These are phyloP conservation scores for Oryza glumipatula DNA, from an alignment of 176 grass and related monocot species.

Conservation along the genomic window DNA sequence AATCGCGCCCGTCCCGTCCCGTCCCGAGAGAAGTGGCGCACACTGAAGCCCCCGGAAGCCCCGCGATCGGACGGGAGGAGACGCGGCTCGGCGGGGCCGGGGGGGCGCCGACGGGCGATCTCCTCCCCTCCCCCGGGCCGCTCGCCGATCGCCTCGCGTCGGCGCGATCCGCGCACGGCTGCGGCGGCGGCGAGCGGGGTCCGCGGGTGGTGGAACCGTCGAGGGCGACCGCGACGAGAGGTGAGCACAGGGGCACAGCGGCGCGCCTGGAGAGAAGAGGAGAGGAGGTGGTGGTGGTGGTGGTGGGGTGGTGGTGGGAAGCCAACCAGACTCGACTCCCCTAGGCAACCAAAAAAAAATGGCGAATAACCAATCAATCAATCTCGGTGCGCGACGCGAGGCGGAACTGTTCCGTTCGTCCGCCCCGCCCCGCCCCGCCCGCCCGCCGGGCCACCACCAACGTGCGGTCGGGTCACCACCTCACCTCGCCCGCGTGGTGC, in stretches of 20 bases:
- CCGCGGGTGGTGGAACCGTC: neutral
- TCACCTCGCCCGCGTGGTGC: slow-evolving; percentile 19
- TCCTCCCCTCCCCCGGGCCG: slow-evolving; percentile 47
- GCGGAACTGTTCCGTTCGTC: slow-evolving; percentile 4
- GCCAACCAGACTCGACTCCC: slow-evolving; percentile 42
- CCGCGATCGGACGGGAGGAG: slow-evolving; percentile 58
- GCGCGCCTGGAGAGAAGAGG: neutral
- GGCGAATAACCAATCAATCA: slow-evolving; percentile 24
- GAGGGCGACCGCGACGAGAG: slow-evolving; percentile 38
- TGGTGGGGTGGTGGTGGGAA: neutral
- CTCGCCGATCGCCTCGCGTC: slow-evolving; percentile 39
- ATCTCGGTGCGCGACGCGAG: slow-evolving; percentile 33
- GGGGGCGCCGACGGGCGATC: slow-evolving; percentile 56
- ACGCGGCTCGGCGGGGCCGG: slow-evolving; percentile 49
- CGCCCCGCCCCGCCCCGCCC: neutral
- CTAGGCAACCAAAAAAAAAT: slow-evolving; percentile 25
- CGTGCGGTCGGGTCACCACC: slow-evolving; percentile 45
- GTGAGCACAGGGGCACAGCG: neutral
- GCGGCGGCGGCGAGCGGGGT: neutral
- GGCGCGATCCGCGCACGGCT: slow-evolving; percentile 40
- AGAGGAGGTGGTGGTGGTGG: neutral
- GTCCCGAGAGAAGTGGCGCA: slow-evolving; percentile 16
- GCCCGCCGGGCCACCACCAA: slow-evolving; percentile 13
- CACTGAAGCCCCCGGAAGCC: neutral
- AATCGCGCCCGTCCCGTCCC: slow-evolving; percentile 15